Evolutionary conservation across 2,329 filamentous ascomycete species (phyloP).

Genomic region (Epicoccum sorghinum): DNA sequence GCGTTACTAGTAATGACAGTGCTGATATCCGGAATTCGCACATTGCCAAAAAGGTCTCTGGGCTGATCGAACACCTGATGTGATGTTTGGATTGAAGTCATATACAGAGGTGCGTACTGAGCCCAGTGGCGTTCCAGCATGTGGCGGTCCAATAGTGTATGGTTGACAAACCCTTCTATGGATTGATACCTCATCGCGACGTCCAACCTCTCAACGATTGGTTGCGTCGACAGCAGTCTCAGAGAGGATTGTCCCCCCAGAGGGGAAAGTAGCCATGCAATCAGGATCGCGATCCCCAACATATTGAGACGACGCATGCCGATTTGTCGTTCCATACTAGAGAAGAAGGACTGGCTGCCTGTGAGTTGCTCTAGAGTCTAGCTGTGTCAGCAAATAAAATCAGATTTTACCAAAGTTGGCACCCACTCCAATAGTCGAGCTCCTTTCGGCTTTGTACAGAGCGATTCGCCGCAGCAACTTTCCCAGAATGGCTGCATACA

Average conservation of each 20-base stretch:
- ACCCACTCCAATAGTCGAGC: slow-evolving; percentile 8
- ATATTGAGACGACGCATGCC: background rate
- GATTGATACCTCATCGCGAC: background rate
- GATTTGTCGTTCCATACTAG: slow-evolving; percentile 4
- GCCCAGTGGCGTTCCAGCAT: background rate
- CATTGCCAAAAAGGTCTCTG: slow-evolving; percentile 3
- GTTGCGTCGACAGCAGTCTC: slow-evolving; percentile 3
- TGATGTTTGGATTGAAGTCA: background rate
- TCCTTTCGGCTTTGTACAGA: slow-evolving; percentile 6
- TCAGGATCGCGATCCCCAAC: background rate
- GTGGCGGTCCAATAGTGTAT: background rate
- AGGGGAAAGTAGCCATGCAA: slow-evolving; percentile 9
- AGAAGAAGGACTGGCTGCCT: slow-evolving; percentile 3
- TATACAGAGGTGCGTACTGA: background rate
- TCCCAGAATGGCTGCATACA: slow-evolving; percentile 4
- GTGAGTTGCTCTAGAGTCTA: slow-evolving; percentile 6
- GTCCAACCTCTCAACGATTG: background rate
- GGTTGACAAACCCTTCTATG: background rate
- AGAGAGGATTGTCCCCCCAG: slow-evolving; percentile 8
- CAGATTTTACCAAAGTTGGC: too few species aligned
- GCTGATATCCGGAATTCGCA: slow-evolving; percentile 2
- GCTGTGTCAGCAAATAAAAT: too few species aligned
- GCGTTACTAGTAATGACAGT: background rate
- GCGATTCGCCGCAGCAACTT: background rate
- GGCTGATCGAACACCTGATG: background rate